Evolutionary conservation across 2,329 filamentous ascomycete genomes (phyloP), one percentile per base, ranked within the genome.

Genomic region (Ophiostoma fasciatum): DNA sequence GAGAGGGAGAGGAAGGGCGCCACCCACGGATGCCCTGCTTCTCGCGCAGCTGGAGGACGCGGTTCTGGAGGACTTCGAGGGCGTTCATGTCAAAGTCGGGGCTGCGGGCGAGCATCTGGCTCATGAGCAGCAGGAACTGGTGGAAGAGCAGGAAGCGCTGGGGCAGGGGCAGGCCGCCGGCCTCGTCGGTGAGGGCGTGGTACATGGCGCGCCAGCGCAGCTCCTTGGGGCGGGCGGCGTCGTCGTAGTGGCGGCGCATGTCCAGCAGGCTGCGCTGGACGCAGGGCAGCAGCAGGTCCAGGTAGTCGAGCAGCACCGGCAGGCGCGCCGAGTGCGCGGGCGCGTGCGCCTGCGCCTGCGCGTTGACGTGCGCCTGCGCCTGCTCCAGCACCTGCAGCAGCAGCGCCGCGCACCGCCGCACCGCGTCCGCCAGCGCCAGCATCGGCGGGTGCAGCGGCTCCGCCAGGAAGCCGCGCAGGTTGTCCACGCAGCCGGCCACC

Each of bases 191-290:
- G 61, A 76, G 62, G 5, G 56, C 53, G 49, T 73, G 61, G 47
- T 66, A 71, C 68, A 76, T 74, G 44, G 60, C 62, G 28, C 63
- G 60, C 72, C 73, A 77, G 36, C 70, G 61, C 25, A 60, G 54
- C 41, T 65, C 59, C 36, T 61, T 63, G 14, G 58, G 55, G 28
- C 64, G 44, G 5, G 57, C 57, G 25, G 57, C 61, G 46, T 74
- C 64, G 23, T 71, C 62, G 45, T 71, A 65, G 49, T 62, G 62
- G 8, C 40, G 42, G 28, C 53, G 61, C 43, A 77, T 74, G 41
- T 74, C 69, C 28, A 58, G 51, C 13, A 77, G 50, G 1, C 65
- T 66, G 37, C 57, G 61, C 35, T 58, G 60, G 14, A 76, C 53
- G 38, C 69, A 72, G 1, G 71, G 71, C 3, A 77, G 55, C 13